Conservation (phyloP, 148 eudicot genomes). For the Bassia scoparia region DNA sequence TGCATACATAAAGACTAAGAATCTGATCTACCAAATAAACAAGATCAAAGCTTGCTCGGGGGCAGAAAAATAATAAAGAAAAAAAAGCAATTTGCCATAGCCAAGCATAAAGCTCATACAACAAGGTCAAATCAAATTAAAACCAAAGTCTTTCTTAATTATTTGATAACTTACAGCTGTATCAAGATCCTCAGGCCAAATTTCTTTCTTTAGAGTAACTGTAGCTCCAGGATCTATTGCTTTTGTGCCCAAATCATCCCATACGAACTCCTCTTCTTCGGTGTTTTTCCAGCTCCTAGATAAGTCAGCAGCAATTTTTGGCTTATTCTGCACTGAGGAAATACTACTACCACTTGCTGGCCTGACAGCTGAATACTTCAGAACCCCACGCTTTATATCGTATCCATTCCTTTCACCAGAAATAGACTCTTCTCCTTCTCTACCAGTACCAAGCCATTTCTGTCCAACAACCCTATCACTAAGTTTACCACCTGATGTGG, state of each 20-base stretch:
- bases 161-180: conserved; percentile 48
- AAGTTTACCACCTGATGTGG: conserved; percentile 41
- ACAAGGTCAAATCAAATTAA: neutral
- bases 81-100: neutral
- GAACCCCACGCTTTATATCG: conserved; percentile 46
- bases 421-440: conserved; percentile 42
- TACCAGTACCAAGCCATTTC: conserved; percentile 53
- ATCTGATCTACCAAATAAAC: neutral
- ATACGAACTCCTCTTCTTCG: conserved; percentile 88
- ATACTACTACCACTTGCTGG: conserved; percentile 26
- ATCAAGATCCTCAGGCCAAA: conserved; percentile 44
- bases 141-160: neutral
- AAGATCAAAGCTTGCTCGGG: neutral
- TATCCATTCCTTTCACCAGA: conserved; percentile 56
- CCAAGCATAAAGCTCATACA: conserved; percentile 8
- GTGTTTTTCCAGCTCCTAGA: conserved; percentile 84
- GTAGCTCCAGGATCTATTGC: conserved; percentile 32
- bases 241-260: conserved; percentile 70
- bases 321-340: conserved; percentile 34
- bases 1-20: neutral
- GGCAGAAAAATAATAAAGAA: too few species aligned
- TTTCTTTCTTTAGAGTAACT: conserved; percentile 36
- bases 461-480: conserved; percentile 39
- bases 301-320: conserved; percentile 45
- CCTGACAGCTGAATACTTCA: conserved; percentile 36